A percentile compares a stretch with the other conserved stretches of the same genome.
These are phyloP conservation scores for Xylaria polymorpha DNA, from an alignment of 2,329 filamentous ascomycete genomes.

Conservation along the genomic window DNA sequence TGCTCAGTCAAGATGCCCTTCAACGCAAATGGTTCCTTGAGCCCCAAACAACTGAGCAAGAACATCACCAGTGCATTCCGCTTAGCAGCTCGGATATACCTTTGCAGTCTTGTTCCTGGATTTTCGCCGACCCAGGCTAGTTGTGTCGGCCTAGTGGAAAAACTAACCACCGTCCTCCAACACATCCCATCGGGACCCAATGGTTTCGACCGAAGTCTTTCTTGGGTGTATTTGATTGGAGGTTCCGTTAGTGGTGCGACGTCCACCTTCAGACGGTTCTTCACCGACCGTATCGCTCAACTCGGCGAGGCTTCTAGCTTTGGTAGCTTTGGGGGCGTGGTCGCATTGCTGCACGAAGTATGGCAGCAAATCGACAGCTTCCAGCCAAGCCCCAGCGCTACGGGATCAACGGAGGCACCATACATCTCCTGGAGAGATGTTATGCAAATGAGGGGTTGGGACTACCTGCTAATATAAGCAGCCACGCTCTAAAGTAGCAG, in stretches of 20 bases:
- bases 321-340: conserved; percentile 88
- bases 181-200: conserved; percentile 83
- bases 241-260: conserved; percentile 79
- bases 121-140: conserved; percentile 80
- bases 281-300: conserved; percentile 77
- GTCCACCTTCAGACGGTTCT: conserved; percentile 81
- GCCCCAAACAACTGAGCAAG: conserved; percentile 82
- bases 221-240: conserved; percentile 92
- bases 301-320: conserved; percentile 82
- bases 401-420: conserved; percentile 59
- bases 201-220: conserved; percentile 89
- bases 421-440: conserved; percentile 94
- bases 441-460: conserved; percentile 92
- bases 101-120: conserved; percentile 94
- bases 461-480: conserved; percentile 85
- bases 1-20: conserved; percentile 69
- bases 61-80: conserved; percentile 95
- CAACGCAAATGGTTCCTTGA: conserved; percentile 78
- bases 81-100: conserved; percentile 90
- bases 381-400: conserved; percentile 52
- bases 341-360: conserved; percentile 80
- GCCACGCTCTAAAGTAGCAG: conserved; percentile 50
- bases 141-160: conserved; percentile 80
- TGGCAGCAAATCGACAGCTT: conserved; percentile 81
- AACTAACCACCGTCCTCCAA: conserved; percentile 79